Evolutionary conservation across 2,329 filamentous ascomycete genomes (phyloP).

Genomic region (Cladorrhinum sp.): DNA sequence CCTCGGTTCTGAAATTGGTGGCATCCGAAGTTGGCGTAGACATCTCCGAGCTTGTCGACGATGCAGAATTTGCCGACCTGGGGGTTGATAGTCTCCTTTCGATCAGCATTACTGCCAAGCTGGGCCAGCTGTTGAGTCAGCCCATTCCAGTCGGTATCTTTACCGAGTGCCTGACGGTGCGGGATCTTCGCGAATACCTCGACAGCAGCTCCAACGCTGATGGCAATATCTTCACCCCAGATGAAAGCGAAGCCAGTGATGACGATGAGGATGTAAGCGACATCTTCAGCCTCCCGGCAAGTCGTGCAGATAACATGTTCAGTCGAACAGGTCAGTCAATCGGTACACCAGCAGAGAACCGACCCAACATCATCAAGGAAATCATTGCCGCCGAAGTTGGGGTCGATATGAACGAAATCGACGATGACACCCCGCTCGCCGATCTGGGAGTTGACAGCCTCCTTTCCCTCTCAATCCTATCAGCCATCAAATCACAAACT

Average conservation of each 20-base stretch:
- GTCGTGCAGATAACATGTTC: background rate
- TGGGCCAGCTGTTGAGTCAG: background rate
- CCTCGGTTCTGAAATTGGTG: slow-evolving; percentile 4
- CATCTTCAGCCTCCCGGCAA: slow-evolving; percentile 1
- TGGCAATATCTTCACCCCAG: background rate
- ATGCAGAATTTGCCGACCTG: slow-evolving; percentile 28
- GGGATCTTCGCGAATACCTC: slow-evolving; percentile 5
- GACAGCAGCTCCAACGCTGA: background rate
- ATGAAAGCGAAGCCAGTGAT: too few species aligned
- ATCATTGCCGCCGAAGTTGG: slow-evolving; percentile 23
- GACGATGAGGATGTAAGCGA: background rate
- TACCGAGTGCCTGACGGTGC: slow-evolving; percentile 1
- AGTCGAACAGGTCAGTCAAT: background rate
- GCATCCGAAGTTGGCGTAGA: slow-evolving; percentile 21
- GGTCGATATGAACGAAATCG: slow-evolving; percentile 20
- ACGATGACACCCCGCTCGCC: slow-evolving; percentile 19
- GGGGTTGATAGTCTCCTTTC: slow-evolving; percentile 33
- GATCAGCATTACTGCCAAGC: slow-evolving; percentile 24
- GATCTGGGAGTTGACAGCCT: slow-evolving; percentile 26
- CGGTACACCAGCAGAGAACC: slow-evolving; percentile 5
- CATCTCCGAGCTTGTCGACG: slow-evolving; percentile 18
- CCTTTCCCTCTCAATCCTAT: slow-evolving; percentile 22
- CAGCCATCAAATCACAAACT: slow-evolving; percentile 21
- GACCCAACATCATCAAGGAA: slow-evolving; percentile 3
- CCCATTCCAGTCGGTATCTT: slow-evolving; percentile 2